Evolutionary conservation across 2,329 filamentous ascomycete species (phyloP).

Genomic region (Aspergillus sp.): DNA sequence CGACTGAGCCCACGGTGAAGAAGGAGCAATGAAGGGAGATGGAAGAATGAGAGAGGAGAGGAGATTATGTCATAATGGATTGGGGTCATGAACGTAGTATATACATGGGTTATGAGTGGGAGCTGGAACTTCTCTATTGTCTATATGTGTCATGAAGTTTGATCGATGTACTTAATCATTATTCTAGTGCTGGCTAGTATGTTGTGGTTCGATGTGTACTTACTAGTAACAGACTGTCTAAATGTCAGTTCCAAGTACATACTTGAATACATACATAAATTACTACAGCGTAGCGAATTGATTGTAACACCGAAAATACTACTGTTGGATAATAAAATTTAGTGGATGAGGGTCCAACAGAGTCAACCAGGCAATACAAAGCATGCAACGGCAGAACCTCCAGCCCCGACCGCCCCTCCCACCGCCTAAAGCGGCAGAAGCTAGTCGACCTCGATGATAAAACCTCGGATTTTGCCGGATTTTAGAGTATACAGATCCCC

Average conservation of each 20-base stretch:
- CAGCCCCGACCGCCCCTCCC: too few species aligned
- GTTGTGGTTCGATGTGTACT: not conserved
- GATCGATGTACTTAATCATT: too few species aligned
- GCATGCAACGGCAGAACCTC: too few species aligned
- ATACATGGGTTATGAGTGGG: not conserved
- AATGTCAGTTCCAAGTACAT: not conserved
- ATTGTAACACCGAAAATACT: too few species aligned
- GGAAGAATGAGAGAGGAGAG: not conserved
- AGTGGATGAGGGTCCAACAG: too few species aligned
- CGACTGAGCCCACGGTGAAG: constrained; percentile 29
- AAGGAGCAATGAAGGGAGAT: constrained; percentile 33
- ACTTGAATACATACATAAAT: not conserved
- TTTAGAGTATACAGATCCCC: too few species aligned
- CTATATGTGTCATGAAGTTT: not conserved
- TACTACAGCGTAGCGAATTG: rapidly evolving
- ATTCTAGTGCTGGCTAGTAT: not conserved
- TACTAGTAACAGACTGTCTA: too few species aligned
- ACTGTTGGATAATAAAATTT: too few species aligned
- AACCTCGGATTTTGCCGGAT: too few species aligned
- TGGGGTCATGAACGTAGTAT: not conserved
- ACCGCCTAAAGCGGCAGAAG: too few species aligned
- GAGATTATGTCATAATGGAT: not conserved
- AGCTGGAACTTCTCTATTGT: not conserved
- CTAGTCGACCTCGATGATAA: too few species aligned
- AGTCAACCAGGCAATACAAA: too few species aligned